Conservation (phyloP, 2,329 filamentous ascomycete genomes). For the Monilinia vaccinii-corymbosi region DNA sequence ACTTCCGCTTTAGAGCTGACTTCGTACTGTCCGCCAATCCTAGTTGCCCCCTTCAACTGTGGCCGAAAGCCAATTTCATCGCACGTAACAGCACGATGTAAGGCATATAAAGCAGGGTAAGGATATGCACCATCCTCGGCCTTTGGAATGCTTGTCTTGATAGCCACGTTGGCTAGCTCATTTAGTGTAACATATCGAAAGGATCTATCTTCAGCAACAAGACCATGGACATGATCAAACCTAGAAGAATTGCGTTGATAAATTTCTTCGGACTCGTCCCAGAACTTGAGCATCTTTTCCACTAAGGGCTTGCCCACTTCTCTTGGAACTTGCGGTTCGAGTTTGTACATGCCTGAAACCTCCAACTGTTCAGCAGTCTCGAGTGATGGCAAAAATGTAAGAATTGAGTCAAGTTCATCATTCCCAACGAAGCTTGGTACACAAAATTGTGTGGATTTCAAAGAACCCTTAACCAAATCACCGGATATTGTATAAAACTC, state of each 20-base stretch:
- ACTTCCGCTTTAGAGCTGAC: slow-evolving; percentile 50
- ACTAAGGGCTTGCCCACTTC: slow-evolving; percentile 37
- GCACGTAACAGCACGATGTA: slow-evolving; percentile 54
- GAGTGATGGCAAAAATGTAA: slow-evolving; percentile 37
- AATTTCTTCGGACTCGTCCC: slow-evolving; percentile 35
- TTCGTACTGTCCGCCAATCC: slow-evolving; percentile 50
- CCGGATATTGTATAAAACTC: slow-evolving; percentile 44
- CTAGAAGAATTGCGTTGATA: slow-evolving; percentile 38
- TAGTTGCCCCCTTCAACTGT: slow-evolving; percentile 38
- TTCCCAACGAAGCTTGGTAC: slow-evolving; percentile 37
- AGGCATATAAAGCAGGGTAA: slow-evolving; percentile 52
- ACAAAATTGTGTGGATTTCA: slow-evolving; percentile 33
- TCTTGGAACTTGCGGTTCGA: slow-evolving; percentile 36
- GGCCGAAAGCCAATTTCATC: slow-evolving; percentile 53
- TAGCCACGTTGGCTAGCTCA: slow-evolving; percentile 37
- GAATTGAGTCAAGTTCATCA: slow-evolving; percentile 34
- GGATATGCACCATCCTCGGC: slow-evolving; percentile 32
- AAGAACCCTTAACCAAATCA: slow-evolving; percentile 35
- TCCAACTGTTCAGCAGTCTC: slow-evolving; percentile 29
- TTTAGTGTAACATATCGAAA: slow-evolving; percentile 35
- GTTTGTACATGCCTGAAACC: slow-evolving; percentile 29
- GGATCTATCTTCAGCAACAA: slow-evolving; percentile 35
- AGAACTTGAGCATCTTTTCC: slow-evolving; percentile 35
- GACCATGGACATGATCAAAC: slow-evolving; percentile 40
- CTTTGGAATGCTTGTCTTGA: slow-evolving; percentile 17